Conservation (phyloP, 495 filamentous ascomycete species). For the Lindgomyces ingoldianus region DNA sequence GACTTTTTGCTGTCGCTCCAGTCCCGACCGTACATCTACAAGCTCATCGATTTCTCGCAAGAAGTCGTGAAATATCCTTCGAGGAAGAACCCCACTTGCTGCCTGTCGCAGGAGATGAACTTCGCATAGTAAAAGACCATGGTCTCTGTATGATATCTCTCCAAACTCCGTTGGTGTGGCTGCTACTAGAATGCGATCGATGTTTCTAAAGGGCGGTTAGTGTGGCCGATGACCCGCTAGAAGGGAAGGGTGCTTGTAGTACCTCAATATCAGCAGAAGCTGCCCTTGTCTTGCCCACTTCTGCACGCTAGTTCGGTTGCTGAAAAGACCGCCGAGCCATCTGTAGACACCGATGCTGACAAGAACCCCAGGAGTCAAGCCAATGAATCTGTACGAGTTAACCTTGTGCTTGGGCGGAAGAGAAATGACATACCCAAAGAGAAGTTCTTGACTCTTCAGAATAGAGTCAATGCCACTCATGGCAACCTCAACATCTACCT, state of each 20-base stretch:
- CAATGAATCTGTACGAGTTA: slow-evolving; percentile 66
- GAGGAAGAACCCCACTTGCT: slow-evolving; percentile 64
- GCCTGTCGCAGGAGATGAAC: slow-evolving; percentile 73
- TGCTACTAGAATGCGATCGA: slow-evolving; percentile 75
- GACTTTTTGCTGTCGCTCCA: slow-evolving; percentile 71
- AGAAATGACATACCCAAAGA: slow-evolving; percentile 65
- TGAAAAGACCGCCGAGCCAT: slow-evolving; percentile 68
- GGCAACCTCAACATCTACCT: slow-evolving; percentile 95
- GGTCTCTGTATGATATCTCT: slow-evolving; percentile 81
- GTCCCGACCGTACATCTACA: slow-evolving; percentile 69
- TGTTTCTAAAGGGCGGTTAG: slow-evolving; percentile 46
- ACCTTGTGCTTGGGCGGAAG: background rate
- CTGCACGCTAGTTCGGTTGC: slow-evolving; percentile 65
- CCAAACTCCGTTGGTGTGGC: slow-evolving; percentile 63
- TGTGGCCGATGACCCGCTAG: too few relatives aligned
- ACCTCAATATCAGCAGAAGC: slow-evolving; percentile 72
- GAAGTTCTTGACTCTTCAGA: slow-evolving; percentile 91
- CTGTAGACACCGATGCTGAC: slow-evolving; percentile 73
- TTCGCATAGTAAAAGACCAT: slow-evolving; percentile 86
- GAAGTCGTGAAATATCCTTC: slow-evolving; percentile 75
- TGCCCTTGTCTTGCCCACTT: slow-evolving; percentile 61
- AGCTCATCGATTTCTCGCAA: slow-evolving; percentile 81
- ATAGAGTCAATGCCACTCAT: slow-evolving; percentile 91
- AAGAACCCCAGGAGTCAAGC: slow-evolving; percentile 84
- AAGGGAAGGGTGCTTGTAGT: slow-evolving; percentile 29